Percentiles rank a stretch among this genome's conserved stretches.
phyloP scores from a whole-genome alignment of 2,329 filamentous ascomycete genomes.

The Penicillium brevicompactum region DNA sequence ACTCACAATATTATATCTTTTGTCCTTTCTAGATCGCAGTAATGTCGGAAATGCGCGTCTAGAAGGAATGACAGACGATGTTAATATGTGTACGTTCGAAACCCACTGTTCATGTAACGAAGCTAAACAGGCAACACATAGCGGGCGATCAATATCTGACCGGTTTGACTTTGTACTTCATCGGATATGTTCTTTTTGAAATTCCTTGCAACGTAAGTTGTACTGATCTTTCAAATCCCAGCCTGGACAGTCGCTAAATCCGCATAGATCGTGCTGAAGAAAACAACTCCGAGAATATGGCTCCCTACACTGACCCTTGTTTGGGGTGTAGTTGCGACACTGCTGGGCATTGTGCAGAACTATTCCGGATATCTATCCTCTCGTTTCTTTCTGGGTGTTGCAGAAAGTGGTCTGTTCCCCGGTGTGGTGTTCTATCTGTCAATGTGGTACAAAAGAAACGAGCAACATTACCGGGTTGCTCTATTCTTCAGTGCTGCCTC shows the following conservation, averaged over 20 bases:
- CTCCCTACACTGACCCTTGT: slow-evolving; percentile 45
- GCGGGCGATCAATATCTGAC: slow-evolving; percentile 43
- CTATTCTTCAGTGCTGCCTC: slow-evolving; percentile 63
- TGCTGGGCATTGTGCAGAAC: slow-evolving; percentile 51
- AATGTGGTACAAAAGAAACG: slow-evolving; percentile 60
- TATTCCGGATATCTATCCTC: slow-evolving; percentile 52
- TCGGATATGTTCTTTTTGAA: slow-evolving; percentile 43
- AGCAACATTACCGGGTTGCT: slow-evolving; percentile 33
- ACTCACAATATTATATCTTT: slow-evolving; percentile 34
- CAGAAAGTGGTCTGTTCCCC: slow-evolving; percentile 57
- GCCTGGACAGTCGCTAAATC: neutral
- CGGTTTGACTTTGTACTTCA: slow-evolving; percentile 42
- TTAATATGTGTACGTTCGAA: slow-evolving; percentile 38
- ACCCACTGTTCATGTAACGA: neutral
- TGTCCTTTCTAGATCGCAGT: slow-evolving; percentile 4
- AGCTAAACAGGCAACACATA: slow-evolving; percentile 14
- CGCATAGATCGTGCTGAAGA: slow-evolving; percentile 35
- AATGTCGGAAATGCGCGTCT: slow-evolving; percentile 9
- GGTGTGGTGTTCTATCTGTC: slow-evolving; percentile 61
- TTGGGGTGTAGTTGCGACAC: slow-evolving; percentile 56
- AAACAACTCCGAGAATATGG: slow-evolving; percentile 41
- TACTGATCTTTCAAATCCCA: neutral
- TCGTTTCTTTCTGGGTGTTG: slow-evolving; percentile 55
- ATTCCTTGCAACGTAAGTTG: slow-evolving; percentile 41
- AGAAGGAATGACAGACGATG: slow-evolving; percentile 28